phyloP scores from a whole-genome alignment of 2,329 filamentous ascomycete species.

The Verticillium nonalfalfae region DNA sequence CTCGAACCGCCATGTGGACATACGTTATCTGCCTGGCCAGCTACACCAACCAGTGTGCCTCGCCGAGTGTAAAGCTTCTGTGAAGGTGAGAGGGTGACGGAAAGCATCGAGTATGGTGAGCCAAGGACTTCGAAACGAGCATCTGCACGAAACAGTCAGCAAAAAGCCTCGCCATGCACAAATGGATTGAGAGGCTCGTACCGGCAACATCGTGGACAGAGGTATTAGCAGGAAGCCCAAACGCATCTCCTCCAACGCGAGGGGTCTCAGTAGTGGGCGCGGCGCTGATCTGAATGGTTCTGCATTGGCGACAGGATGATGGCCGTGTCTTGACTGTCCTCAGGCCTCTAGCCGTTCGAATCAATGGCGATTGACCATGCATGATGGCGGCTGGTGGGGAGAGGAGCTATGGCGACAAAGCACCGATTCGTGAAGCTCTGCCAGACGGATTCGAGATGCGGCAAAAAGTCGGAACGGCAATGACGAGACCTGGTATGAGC shows the following conservation, averaged over 20 bases:
- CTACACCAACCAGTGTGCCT: conserved; percentile 84
- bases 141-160: conserved; percentile 46
- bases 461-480: conserved; percentile 6
- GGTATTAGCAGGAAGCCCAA: conserved; percentile 40
- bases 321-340: conserved; percentile 17
- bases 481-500: neutral
- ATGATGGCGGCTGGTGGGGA: conserved; percentile 21
- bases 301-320: conserved; percentile 49
- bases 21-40: conserved; percentile 87
- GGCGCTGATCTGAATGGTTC: conserved; percentile 57
- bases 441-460: conserved; percentile 1
- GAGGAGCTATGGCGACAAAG: conserved; percentile 1
- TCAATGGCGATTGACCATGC: conserved; percentile 34
- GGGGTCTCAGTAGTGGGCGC: conserved; percentile 51
- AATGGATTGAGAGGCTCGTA: conserved; percentile 19
- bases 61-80: conserved; percentile 89
- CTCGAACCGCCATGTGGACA: conserved; percentile 12
- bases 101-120: conserved; percentile 86
- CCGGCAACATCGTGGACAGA: conserved; percentile 41
- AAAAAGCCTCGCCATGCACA: too few relatives aligned
- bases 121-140: conserved; percentile 92
- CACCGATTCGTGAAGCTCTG: neutral
- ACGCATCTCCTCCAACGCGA: conserved; percentile 44
- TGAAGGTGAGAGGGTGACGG: conserved; percentile 85
- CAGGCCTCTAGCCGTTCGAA: conserved; percentile 25